These are phyloP conservation scores for Fulvia fulva DNA, from an alignment of 2,329 filamentous ascomycete genomes.

Conservation along the genomic window DNA sequence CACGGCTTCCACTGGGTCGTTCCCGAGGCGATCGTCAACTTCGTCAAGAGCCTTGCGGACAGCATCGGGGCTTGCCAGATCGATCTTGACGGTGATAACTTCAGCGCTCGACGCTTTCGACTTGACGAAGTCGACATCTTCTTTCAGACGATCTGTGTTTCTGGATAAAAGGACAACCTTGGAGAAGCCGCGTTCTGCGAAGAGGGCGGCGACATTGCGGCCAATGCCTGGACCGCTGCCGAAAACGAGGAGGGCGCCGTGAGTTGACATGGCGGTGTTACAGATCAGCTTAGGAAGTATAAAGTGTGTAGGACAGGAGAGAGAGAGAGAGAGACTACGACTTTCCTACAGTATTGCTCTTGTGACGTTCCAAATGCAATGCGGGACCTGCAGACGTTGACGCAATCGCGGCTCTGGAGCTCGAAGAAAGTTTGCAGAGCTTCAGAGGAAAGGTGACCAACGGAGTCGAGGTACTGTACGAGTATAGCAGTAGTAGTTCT, in stretches of 20 bases:
- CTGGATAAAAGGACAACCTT: conserved; percentile 26
- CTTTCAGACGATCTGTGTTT: conserved; percentile 20
- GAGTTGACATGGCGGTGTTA: conserved; percentile 4
- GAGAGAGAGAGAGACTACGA: background rate
- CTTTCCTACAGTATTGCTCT: background rate
- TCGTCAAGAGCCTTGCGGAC: conserved; percentile 38
- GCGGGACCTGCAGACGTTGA: background rate
- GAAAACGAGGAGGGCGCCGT: conserved; percentile 26
- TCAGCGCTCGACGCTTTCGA: conserved; percentile 14
- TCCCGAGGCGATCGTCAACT: conserved; percentile 36
- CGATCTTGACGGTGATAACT: conserved; percentile 40
- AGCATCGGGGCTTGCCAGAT: conserved; percentile 39
- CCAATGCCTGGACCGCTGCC: conserved; percentile 32
- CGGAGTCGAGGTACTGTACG: background rate
- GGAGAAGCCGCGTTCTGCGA: conserved; percentile 26
- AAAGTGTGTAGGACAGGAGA: background rate
- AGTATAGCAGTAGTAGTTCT: background rate
- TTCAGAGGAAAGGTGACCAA: background rate
- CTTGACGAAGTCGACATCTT: conserved; percentile 23
- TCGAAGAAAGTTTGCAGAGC: background rate
- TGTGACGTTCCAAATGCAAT: background rate
- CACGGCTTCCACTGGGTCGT: conserved; percentile 40
- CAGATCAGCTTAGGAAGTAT: too few species aligned
- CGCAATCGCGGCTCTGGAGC: background rate
- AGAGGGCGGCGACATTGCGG: conserved; percentile 25